Base-by-base conservation (phyloP, 805 yeast genomes). In the Yarrowia keelungensis region DNA sequence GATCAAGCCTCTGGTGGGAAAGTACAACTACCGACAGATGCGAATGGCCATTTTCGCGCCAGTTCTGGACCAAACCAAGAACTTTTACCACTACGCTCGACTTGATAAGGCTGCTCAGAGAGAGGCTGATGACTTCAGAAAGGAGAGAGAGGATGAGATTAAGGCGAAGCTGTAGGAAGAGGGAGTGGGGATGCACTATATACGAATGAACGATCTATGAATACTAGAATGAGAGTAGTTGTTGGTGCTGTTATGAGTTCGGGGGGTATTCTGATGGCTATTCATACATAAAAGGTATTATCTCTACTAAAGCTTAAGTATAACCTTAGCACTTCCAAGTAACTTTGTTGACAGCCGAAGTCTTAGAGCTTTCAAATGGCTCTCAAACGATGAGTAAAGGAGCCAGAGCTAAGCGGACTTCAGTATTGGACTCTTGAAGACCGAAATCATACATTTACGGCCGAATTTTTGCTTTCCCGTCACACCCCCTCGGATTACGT, bases 21-120 rank as follows among this genome's bases (percentile, higher is more conserved):
- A 56, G 49, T 16, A 41, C 26, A 14, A 41, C 49, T 56, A 56
- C 39, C 46, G 47, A 11, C 62, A 56, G 49, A 56, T 56, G 62
- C 62, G 62, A 8, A 56, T 56, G 62, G 47, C 62, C n/a, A 22
- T 56, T n/a, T 56, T 56, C 10, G 62, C 62, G 11, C 62, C 62
- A 1, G 47, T 42, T 9, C 47, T 56, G 14, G 49, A 56, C 9
- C 62, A 56, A 39, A n/a, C 49, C 15, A 56, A 56, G 26, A 41
- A 56, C 47, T 56, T 56, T n/a, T 56, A 56, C 39, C 26, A 42
- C 19, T 22, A 41, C 14, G 62, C 26, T 11, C 46, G 61, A 2
- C 61, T 38, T n/a, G 47, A 56, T 9, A 42, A 26, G 36, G 62
- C 47, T 26, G 38, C 47, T 4, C 62, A 56, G 39, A 26, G 16